Base-by-base conservation (phyloP, 345 rosid genomes). In the Moricandia moricandioides region DNA sequence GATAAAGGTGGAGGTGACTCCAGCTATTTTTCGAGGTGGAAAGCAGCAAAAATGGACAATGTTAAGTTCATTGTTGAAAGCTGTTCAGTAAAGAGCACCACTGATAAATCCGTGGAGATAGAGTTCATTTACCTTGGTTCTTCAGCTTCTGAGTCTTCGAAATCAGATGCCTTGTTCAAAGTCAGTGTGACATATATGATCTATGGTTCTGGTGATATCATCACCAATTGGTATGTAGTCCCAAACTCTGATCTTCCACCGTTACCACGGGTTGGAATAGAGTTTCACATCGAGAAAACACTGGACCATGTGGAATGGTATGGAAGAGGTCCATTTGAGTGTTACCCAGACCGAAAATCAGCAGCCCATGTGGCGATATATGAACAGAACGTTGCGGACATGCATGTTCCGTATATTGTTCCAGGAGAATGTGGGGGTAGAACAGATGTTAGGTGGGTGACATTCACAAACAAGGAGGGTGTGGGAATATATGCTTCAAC, bases 291-390 rank as follows among this genome's bases (percentile, higher is more conserved):
- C 75, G 90, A 88, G 49, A 87, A 86, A 24, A 82, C 92, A 66
- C 29, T 89, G 79, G 95, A 90, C 84, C 84, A 74, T 75, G 82
- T 88, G 60, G 82, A 56, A 59, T 95, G 97, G 96, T 95, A 92
- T 63, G 99, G 99, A 59, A 84, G 89, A 80, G 99, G 99, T 56
- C 99, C 99, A 62, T 92, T 89, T 69, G 99, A 92, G 81, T 95
- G 99, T 74, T 95, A 95, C 76, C 96, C 98, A 2, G 99, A 95
- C 81, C 85, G 99, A 77, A 92, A 95, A 84, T 86, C 98, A 11
- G 96, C 99, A 56, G 97, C 99, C 7, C 92, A 87, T 72, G 89
- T 95, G 55, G 90, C 80, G 13, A 80, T 89, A 65, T 92, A 89
- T 59, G 85, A 88, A 76, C 81, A 89, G 55, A 84, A 40, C 1